phyloP scores from a whole-genome alignment of 176 grass and related monocot genomes.

The Oryza nivara region DNA sequence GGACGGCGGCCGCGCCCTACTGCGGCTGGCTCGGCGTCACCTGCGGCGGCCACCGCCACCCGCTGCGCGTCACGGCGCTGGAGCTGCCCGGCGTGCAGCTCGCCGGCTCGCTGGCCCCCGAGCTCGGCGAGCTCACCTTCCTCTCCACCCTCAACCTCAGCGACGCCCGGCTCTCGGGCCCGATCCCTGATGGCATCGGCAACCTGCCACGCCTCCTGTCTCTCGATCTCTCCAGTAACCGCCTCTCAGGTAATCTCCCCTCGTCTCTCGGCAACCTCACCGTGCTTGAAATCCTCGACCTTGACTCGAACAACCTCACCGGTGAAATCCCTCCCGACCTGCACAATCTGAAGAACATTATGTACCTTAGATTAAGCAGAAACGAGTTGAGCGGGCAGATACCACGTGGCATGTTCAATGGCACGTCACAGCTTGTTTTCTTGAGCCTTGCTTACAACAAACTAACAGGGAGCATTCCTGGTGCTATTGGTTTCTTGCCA shows the following conservation, averaged over 20 bases:
- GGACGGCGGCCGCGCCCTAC: slow-evolving; percentile 26
- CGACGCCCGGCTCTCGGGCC: slow-evolving; percentile 1
- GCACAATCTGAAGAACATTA: background rate
- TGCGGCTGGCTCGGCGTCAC: slow-evolving; percentile 44
- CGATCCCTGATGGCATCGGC: background rate
- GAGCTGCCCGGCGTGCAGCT: slow-evolving; percentile 25
- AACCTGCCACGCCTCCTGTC: slow-evolving; percentile 7
- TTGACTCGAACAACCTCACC: slow-evolving; percentile 39
- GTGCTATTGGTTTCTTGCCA: background rate
- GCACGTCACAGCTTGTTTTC: background rate
- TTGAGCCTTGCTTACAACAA: slow-evolving; percentile 18
- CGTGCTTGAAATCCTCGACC: background rate
- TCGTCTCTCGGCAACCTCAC: slow-evolving; percentile 18
- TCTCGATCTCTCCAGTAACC: slow-evolving; percentile 37
- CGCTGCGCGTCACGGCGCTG: slow-evolving; percentile 33
- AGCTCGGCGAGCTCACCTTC: slow-evolving; percentile 36
- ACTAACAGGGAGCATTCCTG: slow-evolving; percentile 32
- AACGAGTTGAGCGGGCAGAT: slow-evolving; percentile 6
- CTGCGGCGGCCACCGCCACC: slow-evolving; percentile 33
- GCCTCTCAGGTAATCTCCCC: slow-evolving; percentile 25
- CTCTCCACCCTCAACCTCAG: slow-evolving; percentile 33
- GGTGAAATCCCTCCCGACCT: slow-evolving; percentile 31
- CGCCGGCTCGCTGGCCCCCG: background rate
- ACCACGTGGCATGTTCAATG: slow-evolving; percentile 19
- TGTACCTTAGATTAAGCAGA: background rate